Percentiles rank a stretch among this genome's conserved stretches.
Evolutionary conservation across 1,284 basidiomycete genomes (phyloP).

Genomic region (Microbotryum scabiosae): DNA sequence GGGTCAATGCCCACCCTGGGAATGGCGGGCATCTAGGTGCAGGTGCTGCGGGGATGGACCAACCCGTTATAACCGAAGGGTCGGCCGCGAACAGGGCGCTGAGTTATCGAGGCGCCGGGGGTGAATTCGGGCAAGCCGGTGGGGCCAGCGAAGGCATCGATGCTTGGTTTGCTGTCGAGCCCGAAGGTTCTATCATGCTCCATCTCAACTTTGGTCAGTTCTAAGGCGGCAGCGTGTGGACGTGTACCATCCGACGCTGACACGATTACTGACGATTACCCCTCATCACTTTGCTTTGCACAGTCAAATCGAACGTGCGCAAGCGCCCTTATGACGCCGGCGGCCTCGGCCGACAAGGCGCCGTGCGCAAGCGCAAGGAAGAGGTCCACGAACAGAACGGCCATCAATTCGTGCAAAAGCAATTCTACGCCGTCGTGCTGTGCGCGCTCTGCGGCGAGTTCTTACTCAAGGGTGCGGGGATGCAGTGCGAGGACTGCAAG

Average conservation of each 20-base stretch:
- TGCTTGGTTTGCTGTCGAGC: constrained; percentile 96
- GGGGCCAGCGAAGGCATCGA: constrained; percentile 57
- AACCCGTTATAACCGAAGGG: neutral
- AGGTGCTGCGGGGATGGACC: neutral
- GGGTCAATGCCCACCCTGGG: constrained; percentile 27
- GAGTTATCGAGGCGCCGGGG: constrained; percentile 6
- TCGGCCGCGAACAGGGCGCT: constrained; percentile 7
- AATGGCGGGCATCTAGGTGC: constrained; percentile 10
- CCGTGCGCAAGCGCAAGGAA: constrained; percentile 93
- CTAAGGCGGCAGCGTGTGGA: neutral
- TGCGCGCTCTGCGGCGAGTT: constrained; percentile 98
- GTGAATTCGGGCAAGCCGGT: constrained; percentile 15
- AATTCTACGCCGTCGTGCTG: constrained; percentile 92
- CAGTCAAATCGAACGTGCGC: constrained; percentile 93
- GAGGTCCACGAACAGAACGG: constrained; percentile 99
- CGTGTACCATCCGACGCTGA: neutral
- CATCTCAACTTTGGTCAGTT: constrained; percentile 79
- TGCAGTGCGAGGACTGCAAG: constrained; percentile 98
- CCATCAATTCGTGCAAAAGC: constrained; percentile 92
- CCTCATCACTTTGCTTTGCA: neutral
- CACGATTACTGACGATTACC: no score
- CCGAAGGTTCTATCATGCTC: constrained; percentile 83
- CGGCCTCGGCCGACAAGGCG: constrained; percentile 93
- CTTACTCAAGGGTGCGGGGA: constrained; percentile 90
- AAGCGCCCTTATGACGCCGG: constrained; percentile 84